phyloP scores from a whole-genome alignment of 495 filamentous ascomycete species.

The Penicillium malachiteum region DNA sequence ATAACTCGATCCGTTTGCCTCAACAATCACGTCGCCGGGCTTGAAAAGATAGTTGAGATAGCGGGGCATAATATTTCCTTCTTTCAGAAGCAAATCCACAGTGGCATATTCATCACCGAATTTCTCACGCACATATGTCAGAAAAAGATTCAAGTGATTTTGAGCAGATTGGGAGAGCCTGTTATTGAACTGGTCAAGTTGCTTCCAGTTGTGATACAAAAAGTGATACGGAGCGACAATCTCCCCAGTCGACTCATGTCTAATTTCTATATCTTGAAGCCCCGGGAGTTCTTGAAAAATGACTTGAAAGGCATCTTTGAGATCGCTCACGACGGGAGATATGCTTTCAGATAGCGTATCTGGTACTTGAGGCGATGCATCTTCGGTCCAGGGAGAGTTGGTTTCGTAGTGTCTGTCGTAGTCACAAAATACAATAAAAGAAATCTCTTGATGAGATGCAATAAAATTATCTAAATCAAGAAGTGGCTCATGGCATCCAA shows the following conservation, averaged over 20 bases:
- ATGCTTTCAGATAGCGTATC: not conserved
- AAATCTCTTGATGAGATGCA: not conserved
- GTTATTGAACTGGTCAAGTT: not conserved
- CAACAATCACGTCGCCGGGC: not conserved
- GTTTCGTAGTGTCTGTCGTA: not conserved
- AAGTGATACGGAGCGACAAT: not conserved
- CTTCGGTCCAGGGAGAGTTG: not conserved
- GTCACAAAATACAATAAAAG: not conserved
- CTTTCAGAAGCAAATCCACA: not conserved
- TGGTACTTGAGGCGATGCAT: not conserved
- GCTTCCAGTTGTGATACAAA: not conserved
- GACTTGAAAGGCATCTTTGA: not conserved
- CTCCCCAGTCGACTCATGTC: not conserved
- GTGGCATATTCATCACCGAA: not conserved
- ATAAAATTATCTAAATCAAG: not conserved
- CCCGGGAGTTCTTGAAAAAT: not conserved
- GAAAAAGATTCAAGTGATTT: not conserved
- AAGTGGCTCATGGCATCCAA: not conserved
- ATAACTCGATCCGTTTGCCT: not conserved
- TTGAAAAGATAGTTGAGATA: not conserved
- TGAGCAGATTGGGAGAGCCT: not conserved
- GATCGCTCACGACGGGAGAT: not conserved
- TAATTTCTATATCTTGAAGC: not conserved
- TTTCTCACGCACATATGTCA: not conserved
- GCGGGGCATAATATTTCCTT: not conserved